Base-by-base conservation (phyloP, 768 basidiomycete genomes). In the Termitomyces sp. region DNA sequence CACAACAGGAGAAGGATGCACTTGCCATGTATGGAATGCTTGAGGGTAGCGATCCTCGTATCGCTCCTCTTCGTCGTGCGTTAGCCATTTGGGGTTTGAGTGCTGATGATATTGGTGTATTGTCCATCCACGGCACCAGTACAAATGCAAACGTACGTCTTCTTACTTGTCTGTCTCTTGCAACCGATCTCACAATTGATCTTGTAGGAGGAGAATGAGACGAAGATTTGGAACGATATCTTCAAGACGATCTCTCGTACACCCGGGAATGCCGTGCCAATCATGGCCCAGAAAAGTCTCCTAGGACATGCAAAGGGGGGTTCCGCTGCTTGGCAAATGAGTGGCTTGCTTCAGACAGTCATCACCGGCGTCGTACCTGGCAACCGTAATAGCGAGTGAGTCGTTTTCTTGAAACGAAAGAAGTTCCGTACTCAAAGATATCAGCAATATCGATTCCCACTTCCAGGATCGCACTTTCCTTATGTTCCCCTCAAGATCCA, bases 251-350 rank as follows among this genome's bases (percentile, higher is more conserved):
- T 98, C 62, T 84, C 85, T 41, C 92, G 97, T 60, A 92, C 93
- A 7, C 84, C 87, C 39, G 96, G 97, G 54, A 98, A 98, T 71
- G 94, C 95, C n/a, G 87, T 96, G 47, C 97, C 97, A 5, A 86
- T 97, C 67, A 89, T 98, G 72, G 94, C 97, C 2, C 97, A 98
- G 73, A 99, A 99, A 82, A 93, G 90, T 71, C 80, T 99, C 50
- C 88, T 96, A 31, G 97, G 97, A 59, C 96, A 99, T 69, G 88
- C 96, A 12, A 99, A 99, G 80, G 97, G 97, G 71, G 97, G 96
- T 59, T 92, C 97, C n/a, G 96, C 96, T 55, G 91, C 94, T 2
- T 98, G 94, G 96, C 92, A 94, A 74, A 84, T 97, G 81, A 88
- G 86, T 65, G 97, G 97, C 63, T 79, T 98, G 55, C 73, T 94